A percentile compares a stretch with the other conserved stretches of the same genome.
Evolutionary conservation across 352 stramenopile genomes (phyloP).

Genomic region (Globisporangium spiculum): DNA sequence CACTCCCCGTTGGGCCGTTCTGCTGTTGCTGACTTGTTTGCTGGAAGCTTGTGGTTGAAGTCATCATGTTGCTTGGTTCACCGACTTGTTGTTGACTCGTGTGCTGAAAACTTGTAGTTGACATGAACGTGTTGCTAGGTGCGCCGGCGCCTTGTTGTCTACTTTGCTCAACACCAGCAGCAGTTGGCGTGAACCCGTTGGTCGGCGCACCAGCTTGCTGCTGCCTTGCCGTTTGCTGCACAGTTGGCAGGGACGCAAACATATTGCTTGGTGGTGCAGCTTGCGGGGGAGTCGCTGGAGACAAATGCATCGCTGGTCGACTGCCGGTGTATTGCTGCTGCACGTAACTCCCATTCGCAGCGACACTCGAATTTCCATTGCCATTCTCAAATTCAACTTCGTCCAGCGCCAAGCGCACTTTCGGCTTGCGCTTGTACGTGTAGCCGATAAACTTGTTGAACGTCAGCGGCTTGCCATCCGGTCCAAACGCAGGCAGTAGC

Average conservation of each 20-base stretch:
- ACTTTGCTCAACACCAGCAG: not conserved
- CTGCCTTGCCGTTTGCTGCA: not conserved
- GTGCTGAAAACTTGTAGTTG: not conserved
- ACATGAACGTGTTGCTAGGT: not conserved
- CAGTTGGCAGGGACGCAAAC: not conserved
- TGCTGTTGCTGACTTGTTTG: not conserved
- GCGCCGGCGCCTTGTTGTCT: not conserved
- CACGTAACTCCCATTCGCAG: not conserved
- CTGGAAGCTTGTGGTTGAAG: not conserved
- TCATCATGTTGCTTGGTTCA: not conserved
- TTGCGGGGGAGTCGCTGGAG: not conserved
- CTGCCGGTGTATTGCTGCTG: not conserved
- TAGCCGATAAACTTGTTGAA: slow-evolving; percentile 93
- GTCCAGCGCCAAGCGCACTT: slow-evolving; percentile 76
- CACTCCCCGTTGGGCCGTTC: not conserved
- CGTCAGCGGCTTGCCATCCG: slow-evolving; percentile 77
- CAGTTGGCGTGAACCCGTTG: not conserved
- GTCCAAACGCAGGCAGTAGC: slow-evolving; percentile 41
- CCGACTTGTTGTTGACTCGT: not conserved
- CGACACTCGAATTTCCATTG: not conserved
- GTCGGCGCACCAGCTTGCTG: not conserved
- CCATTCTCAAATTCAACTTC: slow-evolving; percentile 62
- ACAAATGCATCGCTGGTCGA: not conserved
- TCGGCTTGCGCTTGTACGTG: slow-evolving; percentile 88
- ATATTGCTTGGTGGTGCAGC: not conserved